phyloP scores from a whole-genome alignment of 2,329 filamentous ascomycete genomes.

The Fusarium circinatum region DNA sequence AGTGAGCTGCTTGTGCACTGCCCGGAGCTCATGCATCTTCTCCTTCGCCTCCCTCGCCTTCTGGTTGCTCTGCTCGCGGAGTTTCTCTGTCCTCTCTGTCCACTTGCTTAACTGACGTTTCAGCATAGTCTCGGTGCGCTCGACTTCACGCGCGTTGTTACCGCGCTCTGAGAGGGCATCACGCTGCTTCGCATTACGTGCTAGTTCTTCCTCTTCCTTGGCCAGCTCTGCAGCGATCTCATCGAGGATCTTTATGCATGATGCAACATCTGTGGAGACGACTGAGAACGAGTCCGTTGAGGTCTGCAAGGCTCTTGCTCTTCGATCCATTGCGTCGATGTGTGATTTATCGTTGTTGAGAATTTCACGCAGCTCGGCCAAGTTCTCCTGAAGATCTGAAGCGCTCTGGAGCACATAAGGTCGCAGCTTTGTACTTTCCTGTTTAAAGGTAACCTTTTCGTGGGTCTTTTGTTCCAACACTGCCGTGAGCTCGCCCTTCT shows the following conservation, averaged over 20 bases:
- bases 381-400: constrained; percentile 79
- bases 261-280: constrained; percentile 84
- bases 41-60: constrained; percentile 84
- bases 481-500: constrained; percentile 79
- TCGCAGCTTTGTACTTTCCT: constrained; percentile 88
- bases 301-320: constrained; percentile 90
- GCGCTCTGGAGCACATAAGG: constrained; percentile 94
- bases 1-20: constrained; percentile 80
- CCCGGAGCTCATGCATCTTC: constrained; percentile 89
- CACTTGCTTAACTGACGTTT: constrained; percentile 87
- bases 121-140: constrained; percentile 85
- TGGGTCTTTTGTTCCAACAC: constrained; percentile 78
- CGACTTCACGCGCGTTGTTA: constrained; percentile 91
- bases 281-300: constrained; percentile 89
- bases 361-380: constrained; percentile 84
- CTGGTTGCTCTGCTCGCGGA: constrained; percentile 81
- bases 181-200: constrained; percentile 80
- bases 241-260: constrained; percentile 88
- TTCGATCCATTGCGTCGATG: constrained; percentile 87
- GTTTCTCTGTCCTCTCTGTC: constrained; percentile 85
- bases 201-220: constrained; percentile 91
- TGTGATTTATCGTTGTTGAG: constrained; percentile 82
- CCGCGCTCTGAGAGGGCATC: constrained; percentile 89
- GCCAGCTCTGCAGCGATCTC: constrained; percentile 85
- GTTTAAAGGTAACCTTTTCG: constrained; percentile 74